phyloP scores from a whole-genome alignment of 202 grass and related monocot species.

The Bolboschoenoplectus hybrid region DNA sequence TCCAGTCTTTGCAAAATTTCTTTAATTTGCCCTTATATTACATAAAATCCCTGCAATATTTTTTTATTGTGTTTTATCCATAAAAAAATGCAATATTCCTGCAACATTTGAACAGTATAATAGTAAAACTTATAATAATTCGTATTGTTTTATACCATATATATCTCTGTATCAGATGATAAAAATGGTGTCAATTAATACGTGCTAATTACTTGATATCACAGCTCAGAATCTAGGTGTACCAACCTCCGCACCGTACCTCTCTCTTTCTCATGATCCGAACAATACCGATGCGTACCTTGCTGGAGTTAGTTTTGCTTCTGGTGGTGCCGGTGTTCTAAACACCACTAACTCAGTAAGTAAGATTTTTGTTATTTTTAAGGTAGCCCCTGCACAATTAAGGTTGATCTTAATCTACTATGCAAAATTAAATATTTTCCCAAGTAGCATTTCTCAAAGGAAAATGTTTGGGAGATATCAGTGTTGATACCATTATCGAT shows the following conservation, averaged over 20 bases:
- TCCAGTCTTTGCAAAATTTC: background rate
- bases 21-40: background rate
- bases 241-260: conserved; percentile 51
- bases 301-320: conserved; percentile 67
- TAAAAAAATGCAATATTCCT: background rate
- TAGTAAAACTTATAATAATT: no score
- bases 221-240: conserved; percentile 57
- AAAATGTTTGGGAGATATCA: no score
- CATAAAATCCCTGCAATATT: background rate
- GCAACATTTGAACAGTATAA: background rate
- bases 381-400: background rate
- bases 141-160: background rate
- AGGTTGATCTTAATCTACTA: background rate
- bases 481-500: no score
- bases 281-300: conserved; percentile 37
- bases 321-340: conserved; percentile 62
- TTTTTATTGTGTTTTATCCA: background rate
- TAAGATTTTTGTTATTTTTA: background rate
- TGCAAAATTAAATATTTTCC: background rate
- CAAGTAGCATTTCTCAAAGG: no score
- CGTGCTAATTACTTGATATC: background rate
- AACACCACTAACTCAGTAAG: conserved; percentile 59
- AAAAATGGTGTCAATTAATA: background rate
- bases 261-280: conserved; percentile 43
- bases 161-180: background rate